Evolutionary conservation across 345 rosid species (phyloP).

Genomic region (Populus nigra): DNA sequence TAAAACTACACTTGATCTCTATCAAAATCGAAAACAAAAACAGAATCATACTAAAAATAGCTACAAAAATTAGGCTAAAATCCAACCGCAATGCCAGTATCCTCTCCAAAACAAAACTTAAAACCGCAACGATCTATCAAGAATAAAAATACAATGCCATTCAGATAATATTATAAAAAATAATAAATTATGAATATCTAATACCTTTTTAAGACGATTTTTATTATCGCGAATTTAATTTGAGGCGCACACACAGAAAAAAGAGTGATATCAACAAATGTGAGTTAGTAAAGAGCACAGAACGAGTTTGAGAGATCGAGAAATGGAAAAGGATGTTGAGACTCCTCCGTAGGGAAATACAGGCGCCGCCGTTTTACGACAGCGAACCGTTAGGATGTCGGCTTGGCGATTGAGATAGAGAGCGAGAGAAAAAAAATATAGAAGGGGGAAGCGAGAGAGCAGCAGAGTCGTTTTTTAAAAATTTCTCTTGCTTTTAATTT

Average conservation of each 20-base stretch:
- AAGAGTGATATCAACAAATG: neutral
- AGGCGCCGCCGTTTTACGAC: neutral
- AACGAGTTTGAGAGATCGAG: slow-evolving; percentile 5
- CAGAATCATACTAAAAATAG: neutral
- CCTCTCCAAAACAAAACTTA: neutral
- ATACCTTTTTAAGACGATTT: slow-evolving; percentile 1
- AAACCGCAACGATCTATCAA: neutral
- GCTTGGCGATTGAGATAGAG: slow-evolving; percentile 8
- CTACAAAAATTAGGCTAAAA: neutral
- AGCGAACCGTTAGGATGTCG: slow-evolving; percentile 18
- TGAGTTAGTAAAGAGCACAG: neutral
- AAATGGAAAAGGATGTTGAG: neutral
- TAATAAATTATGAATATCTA: neutral
- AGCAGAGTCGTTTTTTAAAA: slow-evolving; percentile 14
- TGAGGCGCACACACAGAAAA: neutral
- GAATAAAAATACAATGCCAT: neutral
- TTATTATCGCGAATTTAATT: neutral
- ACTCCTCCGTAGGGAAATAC: neutral
- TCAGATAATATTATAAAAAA: neutral
- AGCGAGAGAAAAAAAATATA: neutral
- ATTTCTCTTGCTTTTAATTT: neutral
- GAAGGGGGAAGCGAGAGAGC: slow-evolving; percentile 7
- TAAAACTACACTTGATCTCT: neutral
- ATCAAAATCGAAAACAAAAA: neutral
- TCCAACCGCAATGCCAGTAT: neutral